Evolutionary conservation across 148 eudicot genomes (phyloP).

Genomic region (Silene conica): DNA sequence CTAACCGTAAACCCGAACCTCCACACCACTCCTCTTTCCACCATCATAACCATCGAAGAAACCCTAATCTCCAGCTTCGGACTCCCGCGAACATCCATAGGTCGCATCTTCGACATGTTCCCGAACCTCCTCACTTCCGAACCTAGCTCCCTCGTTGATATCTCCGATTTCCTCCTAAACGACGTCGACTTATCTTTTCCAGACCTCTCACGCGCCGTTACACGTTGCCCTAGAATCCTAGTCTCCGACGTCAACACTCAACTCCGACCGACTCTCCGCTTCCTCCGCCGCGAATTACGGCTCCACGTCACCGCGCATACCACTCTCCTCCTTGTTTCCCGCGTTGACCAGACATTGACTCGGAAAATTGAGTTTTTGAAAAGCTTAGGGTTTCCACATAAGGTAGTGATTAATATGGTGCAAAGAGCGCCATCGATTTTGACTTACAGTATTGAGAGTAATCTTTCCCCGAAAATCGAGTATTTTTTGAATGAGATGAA

Average conservation of each 20-base stretch:
- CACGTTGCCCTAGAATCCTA: slow-evolving; percentile 74
- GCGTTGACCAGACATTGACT: slow-evolving; percentile 42
- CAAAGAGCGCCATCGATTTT: slow-evolving; percentile 75
- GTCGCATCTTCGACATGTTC: slow-evolving; percentile 72
- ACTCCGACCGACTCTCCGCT: slow-evolving; percentile 59
- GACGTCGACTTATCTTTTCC: slow-evolving; percentile 43
- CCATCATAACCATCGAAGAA: slow-evolving; percentile 43
- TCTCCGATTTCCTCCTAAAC: slow-evolving; percentile 59
- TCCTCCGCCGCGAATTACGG: slow-evolving; percentile 24
- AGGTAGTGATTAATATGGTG: slow-evolving; percentile 59
- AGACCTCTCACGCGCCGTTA: slow-evolving; percentile 40
- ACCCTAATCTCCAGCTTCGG: slow-evolving; percentile 60
- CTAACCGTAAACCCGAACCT: slow-evolving; percentile 59
- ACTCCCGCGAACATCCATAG: slow-evolving; percentile 42
- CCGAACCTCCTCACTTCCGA: slow-evolving; percentile 71
- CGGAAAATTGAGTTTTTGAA: slow-evolving; percentile 49
- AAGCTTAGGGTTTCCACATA: slow-evolving; percentile 45
- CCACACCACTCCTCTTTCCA: slow-evolving; percentile 53
- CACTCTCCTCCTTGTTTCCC: slow-evolving; percentile 55
- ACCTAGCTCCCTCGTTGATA: slow-evolving; percentile 57
- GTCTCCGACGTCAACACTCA: slow-evolving; percentile 47
- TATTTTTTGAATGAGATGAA: slow-evolving; percentile 75
- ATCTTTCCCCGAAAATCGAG: slow-evolving; percentile 65
- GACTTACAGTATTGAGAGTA: slow-evolving; percentile 63
- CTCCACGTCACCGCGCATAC: slow-evolving; percentile 25